phyloP scores from a whole-genome alignment of 225 moss, liverwort and hornwort genomes.

The Bryum argenteum region DNA sequence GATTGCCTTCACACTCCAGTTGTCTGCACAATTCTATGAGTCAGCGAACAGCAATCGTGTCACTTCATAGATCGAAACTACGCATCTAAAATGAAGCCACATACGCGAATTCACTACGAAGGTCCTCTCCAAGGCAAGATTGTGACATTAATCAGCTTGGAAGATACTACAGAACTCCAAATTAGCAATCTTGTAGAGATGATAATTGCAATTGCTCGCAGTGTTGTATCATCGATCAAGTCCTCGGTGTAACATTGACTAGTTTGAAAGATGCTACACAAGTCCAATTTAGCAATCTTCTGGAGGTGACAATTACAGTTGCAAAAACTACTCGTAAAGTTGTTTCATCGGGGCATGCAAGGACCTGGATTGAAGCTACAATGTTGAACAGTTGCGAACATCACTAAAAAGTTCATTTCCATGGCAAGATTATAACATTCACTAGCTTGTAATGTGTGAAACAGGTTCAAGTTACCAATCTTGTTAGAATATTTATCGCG shows the following conservation, averaged over 20 bases:
- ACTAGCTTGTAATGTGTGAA: not conserved
- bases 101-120: no score
- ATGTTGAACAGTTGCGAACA: not conserved
- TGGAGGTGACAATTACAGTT: not conserved
- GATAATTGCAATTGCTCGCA: no score
- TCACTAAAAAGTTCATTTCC: not conserved
- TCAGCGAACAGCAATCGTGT: slow-evolving; percentile 11
- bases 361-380: not conserved
- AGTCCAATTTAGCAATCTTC: not conserved
- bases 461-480: not conserved
- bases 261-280: not conserved
- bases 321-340: not conserved
- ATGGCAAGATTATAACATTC: not conserved
- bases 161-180: no score
- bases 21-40: slow-evolving; percentile 49
- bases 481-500: not conserved
- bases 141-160: no score
- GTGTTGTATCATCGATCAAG: no score
- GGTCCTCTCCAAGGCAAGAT: no score
- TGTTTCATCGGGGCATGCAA: not conserved
- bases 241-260: not conserved
- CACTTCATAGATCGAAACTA: no score
- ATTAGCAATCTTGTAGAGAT: no score
- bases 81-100: no score
- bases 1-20: slow-evolving; percentile 86